Evolutionary conservation across 1,284 basidiomycete species (phyloP).

Genomic region (Irpex rosettiformis): DNA sequence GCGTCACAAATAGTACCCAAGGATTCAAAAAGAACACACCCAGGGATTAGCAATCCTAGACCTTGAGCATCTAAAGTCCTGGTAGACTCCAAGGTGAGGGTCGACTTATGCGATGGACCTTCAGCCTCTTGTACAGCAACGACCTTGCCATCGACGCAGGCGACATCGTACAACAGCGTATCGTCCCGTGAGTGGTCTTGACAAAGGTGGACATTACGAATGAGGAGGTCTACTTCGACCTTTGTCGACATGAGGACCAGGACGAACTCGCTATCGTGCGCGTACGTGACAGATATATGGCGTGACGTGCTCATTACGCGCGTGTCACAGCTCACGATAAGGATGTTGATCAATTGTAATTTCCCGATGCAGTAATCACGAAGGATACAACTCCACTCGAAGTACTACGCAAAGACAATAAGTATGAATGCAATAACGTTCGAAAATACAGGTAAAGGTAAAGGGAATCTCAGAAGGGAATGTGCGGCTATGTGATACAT

Average conservation of each 20-base stretch:
- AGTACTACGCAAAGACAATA: too few species aligned
- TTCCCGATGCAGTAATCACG: too few species aligned
- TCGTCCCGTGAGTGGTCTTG: not conserved
- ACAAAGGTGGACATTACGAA: not conserved
- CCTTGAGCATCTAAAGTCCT: slow-evolving; percentile 40
- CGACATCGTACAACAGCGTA: not conserved
- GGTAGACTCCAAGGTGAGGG: too few species aligned
- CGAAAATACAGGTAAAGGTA: too few species aligned
- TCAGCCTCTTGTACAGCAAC: slow-evolving; percentile 9
- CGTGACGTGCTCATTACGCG: too few species aligned
- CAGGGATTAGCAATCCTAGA: slow-evolving; percentile 44
- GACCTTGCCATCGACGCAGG: slow-evolving; percentile 22
- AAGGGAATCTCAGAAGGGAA: too few species aligned
- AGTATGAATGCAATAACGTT: too few species aligned
- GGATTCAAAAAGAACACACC: slow-evolving; percentile 35
- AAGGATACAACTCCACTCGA: too few species aligned
- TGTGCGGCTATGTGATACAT: not conserved
- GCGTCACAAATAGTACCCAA: not conserved
- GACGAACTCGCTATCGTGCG: not conserved
- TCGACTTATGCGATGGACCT: not conserved
- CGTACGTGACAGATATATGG: too few species aligned
- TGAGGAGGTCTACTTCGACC: not conserved
- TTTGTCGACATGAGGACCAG: not conserved
- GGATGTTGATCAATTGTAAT: too few species aligned
- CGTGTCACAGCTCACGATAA: too few species aligned